These are phyloP conservation scores for Solanum commersonii DNA, from an alignment of 257 asterid genomes.

Conservation along the genomic window DNA sequence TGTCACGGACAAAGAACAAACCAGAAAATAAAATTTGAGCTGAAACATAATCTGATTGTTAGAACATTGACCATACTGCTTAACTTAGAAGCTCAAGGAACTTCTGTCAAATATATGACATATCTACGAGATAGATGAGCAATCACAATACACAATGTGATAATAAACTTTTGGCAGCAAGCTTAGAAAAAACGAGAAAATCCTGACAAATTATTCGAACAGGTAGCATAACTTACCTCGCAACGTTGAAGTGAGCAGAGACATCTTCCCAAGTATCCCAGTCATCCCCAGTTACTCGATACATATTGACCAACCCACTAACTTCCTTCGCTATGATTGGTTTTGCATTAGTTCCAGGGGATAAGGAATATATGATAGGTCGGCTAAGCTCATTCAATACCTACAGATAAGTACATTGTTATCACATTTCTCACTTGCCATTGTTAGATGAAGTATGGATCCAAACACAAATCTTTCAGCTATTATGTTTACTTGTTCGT, in stretches of 20 bases:
- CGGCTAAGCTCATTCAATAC: slow-evolving; percentile 40
- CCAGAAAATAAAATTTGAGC: slow-evolving; percentile 1
- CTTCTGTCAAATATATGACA: not conserved
- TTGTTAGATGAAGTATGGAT: not conserved
- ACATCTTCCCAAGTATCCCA: slow-evolving; percentile 96
- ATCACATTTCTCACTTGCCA: not conserved
- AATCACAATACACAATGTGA: not conserved
- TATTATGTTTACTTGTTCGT: not conserved
- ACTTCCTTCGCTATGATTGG: slow-evolving; percentile 69
- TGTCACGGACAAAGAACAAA: not conserved
- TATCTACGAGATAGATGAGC: not conserved
- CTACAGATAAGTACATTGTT: slow-evolving; percentile 22
- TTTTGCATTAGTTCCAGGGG: slow-evolving; percentile 80
- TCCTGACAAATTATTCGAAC: not conserved
- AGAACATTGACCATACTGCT: not conserved
- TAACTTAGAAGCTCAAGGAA: not conserved
- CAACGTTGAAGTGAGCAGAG: slow-evolving; percentile 58
- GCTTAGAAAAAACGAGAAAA: not conserved
- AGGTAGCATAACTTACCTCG: slow-evolving; percentile 34
- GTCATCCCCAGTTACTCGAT: slow-evolving; percentile 88
- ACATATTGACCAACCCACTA: slow-evolving; percentile 75
- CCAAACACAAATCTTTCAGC: not conserved
- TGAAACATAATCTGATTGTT: not conserved
- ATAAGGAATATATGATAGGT: slow-evolving; percentile 65
- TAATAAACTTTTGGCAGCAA: not conserved